Conservation (phyloP, 495 filamentous ascomycete genomes). For the Parmelia sp. region DNA sequence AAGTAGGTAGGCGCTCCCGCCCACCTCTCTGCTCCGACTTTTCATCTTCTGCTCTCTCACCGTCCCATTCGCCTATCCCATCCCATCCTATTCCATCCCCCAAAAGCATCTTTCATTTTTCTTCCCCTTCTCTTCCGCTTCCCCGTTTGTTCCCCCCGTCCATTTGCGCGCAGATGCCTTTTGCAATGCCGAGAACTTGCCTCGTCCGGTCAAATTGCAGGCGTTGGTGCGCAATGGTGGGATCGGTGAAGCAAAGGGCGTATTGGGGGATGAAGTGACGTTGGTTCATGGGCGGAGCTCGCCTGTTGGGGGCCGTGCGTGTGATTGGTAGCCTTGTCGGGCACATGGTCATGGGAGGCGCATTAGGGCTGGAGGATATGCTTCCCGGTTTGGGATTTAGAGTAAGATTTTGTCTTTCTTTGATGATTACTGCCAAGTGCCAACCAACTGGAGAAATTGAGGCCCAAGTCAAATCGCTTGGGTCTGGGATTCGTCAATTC, state of each 20-base stretch:
- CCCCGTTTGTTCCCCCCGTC: neutral
- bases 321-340: neutral
- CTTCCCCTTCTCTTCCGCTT: neutral
- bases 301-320: neutral
- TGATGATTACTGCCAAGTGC: too few species aligned
- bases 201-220: neutral
- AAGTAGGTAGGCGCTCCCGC: too few species aligned
- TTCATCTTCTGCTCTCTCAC: neutral
- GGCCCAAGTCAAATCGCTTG: too few species aligned
- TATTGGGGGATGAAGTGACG: neutral
- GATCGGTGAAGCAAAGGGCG: neutral
- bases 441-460: too few species aligned
- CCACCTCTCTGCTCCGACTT: neutral
- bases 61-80: too few species aligned
- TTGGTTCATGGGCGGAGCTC: neutral
- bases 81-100: too few species aligned
- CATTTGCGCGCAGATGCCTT: neutral
- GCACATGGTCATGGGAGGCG: too few species aligned
- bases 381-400: too few species aligned
- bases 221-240: neutral
- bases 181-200: neutral
- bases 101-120: neutral
- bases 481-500: neutral
- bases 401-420: too few species aligned
- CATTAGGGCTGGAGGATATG: neutral